Conservation (phyloP, 805 yeast genomes). For the Metschnikowia noctiluminum region DNA sequence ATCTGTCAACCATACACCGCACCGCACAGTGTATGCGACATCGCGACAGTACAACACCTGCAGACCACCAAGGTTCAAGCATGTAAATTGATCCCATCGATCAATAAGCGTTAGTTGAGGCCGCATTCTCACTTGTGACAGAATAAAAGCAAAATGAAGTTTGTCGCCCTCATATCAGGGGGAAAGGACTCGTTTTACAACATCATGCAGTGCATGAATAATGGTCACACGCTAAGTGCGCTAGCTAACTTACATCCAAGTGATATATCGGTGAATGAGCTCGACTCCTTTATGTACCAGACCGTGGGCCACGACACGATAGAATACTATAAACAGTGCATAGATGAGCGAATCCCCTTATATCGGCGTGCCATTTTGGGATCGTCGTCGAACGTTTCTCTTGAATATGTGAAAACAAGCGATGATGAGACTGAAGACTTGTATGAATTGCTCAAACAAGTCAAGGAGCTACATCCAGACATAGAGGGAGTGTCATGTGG, state of each 20-base stretch:
- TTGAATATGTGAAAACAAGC: conserved; percentile 66
- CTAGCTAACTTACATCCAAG: conserved; percentile 80
- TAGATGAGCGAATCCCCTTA: conserved; percentile 63
- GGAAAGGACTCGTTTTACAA: conserved; percentile 96
- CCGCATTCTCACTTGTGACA: too few species aligned
- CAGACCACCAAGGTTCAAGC: background rate
- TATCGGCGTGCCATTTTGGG: conserved; percentile 67
- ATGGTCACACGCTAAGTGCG: conserved; percentile 84
- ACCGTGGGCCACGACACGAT: conserved; percentile 91
- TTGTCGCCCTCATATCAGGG: conserved; percentile 88
- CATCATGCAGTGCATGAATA: conserved; percentile 75
- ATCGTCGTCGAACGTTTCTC: conserved; percentile 53
- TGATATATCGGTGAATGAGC: conserved; percentile 44
- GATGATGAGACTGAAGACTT: conserved; percentile 90
- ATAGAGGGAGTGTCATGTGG: conserved; percentile 89
- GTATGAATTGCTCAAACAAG: conserved; percentile 46
- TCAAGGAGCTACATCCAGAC: conserved; percentile 59
- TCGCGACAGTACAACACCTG: background rate
- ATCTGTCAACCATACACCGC: too few species aligned
- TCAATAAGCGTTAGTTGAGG: too few species aligned
- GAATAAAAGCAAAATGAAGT: conserved; percentile 56
- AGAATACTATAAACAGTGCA: conserved; percentile 59
- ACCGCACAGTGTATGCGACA: background rate
- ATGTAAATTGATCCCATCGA: background rate
- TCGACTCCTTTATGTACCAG: conserved; percentile 96